These are phyloP conservation scores for Leccinellum luteum DNA, from an alignment of 768 basidiomycete genomes.

Conservation along the genomic window DNA sequence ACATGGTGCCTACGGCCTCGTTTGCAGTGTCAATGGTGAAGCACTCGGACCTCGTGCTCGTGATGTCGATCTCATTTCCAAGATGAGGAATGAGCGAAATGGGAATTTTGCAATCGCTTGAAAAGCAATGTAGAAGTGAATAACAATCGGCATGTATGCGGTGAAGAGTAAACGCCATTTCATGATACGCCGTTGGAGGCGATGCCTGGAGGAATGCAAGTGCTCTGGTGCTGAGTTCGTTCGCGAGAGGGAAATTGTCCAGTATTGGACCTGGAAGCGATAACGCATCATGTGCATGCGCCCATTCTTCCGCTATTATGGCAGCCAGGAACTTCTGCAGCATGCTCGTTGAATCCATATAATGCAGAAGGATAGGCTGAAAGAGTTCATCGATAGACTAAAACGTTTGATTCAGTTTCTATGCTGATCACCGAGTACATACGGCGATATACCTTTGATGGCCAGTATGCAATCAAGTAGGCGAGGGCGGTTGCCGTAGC, in stretches of 20 bases:
- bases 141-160: slow-evolving; percentile 81
- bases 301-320: slow-evolving; percentile 91
- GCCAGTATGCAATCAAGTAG: slow-evolving; percentile 65
- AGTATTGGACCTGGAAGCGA: slow-evolving; percentile 42
- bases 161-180: slow-evolving; percentile 79
- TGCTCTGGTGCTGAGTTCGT: slow-evolving; percentile 65
- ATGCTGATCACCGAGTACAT: neutral
- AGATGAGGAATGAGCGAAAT: slow-evolving; percentile 75
- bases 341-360: slow-evolving; percentile 86
- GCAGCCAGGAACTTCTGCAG: slow-evolving; percentile 87
- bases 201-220: slow-evolving; percentile 71
- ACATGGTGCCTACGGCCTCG: slow-evolving; percentile 65
- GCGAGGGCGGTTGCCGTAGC: slow-evolving; percentile 78
- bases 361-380: slow-evolving; percentile 71
- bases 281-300: slow-evolving; percentile 47
- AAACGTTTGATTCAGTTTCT: neutral
- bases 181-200: slow-evolving; percentile 81
- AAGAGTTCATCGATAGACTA: slow-evolving; percentile 64
- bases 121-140: slow-evolving; percentile 78
- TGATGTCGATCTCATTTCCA: slow-evolving; percentile 74
- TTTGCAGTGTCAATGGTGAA: slow-evolving; percentile 83
- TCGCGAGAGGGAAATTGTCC: slow-evolving; percentile 56
- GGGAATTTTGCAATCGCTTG: slow-evolving; percentile 83
- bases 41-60: slow-evolving; percentile 56
- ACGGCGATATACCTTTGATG: slow-evolving; percentile 43